phyloP scores from a whole-genome alignment of 768 basidiomycete genomes.

The Daedaleopsis sinensis region DNA sequence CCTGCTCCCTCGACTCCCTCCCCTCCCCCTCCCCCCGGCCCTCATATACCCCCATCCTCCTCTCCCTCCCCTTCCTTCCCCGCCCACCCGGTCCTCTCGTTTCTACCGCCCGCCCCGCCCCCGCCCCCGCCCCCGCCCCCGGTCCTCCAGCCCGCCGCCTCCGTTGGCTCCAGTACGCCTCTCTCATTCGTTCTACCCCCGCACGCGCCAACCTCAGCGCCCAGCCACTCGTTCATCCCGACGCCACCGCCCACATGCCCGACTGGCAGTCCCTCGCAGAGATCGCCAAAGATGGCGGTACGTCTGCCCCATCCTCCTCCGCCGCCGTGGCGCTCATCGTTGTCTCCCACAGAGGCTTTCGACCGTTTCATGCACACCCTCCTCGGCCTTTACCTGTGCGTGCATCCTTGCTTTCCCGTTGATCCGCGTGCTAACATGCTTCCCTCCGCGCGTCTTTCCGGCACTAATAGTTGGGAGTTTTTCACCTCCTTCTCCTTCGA shows the following conservation, averaged over 20 bases:
- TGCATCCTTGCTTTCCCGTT: background rate
- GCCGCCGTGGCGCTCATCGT: background rate
- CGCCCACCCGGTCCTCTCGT: slow-evolving; percentile 1
- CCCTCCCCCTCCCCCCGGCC: background rate
- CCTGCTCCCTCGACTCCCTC: background rate
- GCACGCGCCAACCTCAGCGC: slow-evolving; percentile 1
- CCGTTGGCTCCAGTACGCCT: background rate
- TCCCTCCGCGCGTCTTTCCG: background rate
- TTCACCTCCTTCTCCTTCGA: slow-evolving; percentile 46
- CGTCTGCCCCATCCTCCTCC: slow-evolving; percentile 13
- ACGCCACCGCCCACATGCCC: slow-evolving; percentile 35
- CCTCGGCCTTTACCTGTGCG: slow-evolving; percentile 49
- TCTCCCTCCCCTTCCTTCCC: slow-evolving; percentile 5
- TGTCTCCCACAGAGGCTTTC: slow-evolving; percentile 37
- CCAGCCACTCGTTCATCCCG: background rate
- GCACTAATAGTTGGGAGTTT: slow-evolving; percentile 44
- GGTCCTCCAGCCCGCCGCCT: slow-evolving; percentile 6
- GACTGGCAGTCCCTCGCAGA: slow-evolving; percentile 44
- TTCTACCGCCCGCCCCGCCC: background rate
- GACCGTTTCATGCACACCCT: slow-evolving; percentile 45
- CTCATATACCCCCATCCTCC: background rate
- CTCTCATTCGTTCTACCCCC: background rate
- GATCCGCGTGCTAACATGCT: background rate
- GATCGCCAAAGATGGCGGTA: slow-evolving; percentile 40
- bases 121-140: slow-evolving; percentile 4